Evolutionary conservation across 1,284 basidiomycete species (phyloP), one percentile per base, ranked within the genome.

Genomic region (Paramarasmius palmivorus): DNA sequence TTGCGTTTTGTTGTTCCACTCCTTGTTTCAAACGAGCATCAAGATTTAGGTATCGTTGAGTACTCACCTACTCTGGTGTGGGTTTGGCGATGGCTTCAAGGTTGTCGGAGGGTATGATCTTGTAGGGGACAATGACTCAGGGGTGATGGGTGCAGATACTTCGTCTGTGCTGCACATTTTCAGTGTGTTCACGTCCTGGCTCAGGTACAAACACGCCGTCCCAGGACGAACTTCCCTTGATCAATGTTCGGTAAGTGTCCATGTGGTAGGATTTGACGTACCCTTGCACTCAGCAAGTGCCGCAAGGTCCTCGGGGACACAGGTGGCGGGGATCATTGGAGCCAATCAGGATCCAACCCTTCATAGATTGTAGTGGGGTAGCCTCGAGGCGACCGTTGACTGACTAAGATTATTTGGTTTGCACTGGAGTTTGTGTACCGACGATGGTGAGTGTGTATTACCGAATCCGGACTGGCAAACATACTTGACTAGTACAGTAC

Each of bases 41-140:
- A 40, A 22, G 17, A 40, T 40, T n/a, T 22, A 49, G 77, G 77
- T 47, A 70, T 79, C 53, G 81, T 83, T 62, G 83, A 80, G n/a
- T 64, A 78, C 73, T 2, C 75, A 81, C 77, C 78, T 3, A 67
- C 68, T 17, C 75, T 86, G 77, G 19, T 78, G 77, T 2, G 79
- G 74, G 39, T 78, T 82, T 52, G 81, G 81, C 4, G 57, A 70
- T 0, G 77, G 76, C 6, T 73, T 75, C 66, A 81, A 82, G 59
- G 66, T 80, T 55, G 66, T 68, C 9, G 74, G 74, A n/a, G 77
- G 77, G 1, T 73, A 67, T 53, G 77, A 78, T 58, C 73, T 80
- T 34, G 76, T 79, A 20, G 73, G 73, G 3, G 72, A 75, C 55
- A 64, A 56, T 15, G 76, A 68, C n/a, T n/a, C 56, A 60, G 12